Percentiles rank a stretch among this genome's conserved stretches.
These are phyloP conservation scores for Cladophialophora immunda DNA, from an alignment of 2,329 filamentous ascomycete genomes.

Conservation along the genomic window DNA sequence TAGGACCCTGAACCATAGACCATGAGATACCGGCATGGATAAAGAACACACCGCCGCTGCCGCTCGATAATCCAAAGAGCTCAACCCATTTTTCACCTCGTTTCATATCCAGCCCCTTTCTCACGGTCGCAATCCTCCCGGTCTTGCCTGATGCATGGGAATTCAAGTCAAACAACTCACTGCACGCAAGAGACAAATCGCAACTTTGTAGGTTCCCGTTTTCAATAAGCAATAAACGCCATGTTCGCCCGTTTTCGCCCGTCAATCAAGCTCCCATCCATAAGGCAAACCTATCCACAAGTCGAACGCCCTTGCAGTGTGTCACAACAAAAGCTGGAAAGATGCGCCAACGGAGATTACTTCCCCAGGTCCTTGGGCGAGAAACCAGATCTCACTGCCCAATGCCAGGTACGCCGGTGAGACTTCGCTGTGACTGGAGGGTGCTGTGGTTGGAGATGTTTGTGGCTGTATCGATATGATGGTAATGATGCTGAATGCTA, in stretches of 20 bases:
- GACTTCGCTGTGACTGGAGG: conserved; percentile 17
- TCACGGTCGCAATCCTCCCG: neutral
- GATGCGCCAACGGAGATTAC: conserved; percentile 16
- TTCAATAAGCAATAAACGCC: conserved; percentile 15
- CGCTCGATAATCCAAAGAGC: conserved; percentile 26
- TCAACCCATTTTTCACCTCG: conserved; percentile 11
- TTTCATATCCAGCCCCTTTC: conserved; percentile 6
- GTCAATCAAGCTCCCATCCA: conserved; percentile 15
- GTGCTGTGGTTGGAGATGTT: conserved; percentile 8
- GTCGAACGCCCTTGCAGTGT: conserved; percentile 30
- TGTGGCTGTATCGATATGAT: conserved; percentile 28
- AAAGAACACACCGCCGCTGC: conserved; percentile 7
- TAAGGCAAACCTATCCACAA: conserved; percentile 3
- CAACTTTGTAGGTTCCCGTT: conserved; percentile 6
- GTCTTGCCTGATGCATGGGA: neutral
- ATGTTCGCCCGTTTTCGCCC: conserved; percentile 12
- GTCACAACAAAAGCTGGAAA: conserved; percentile 19
- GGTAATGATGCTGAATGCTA: conserved; percentile 36
- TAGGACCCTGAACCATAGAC: conserved; percentile 15
- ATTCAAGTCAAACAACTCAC: conserved; percentile 15
- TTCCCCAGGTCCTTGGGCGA: conserved; percentile 12
- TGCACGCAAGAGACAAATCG: conserved; percentile 18
- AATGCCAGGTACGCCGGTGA: conserved; percentile 11
- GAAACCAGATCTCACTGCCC: conserved; percentile 17
- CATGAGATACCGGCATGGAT: conserved; percentile 14